Base-by-base conservation (phyloP, 2,329 filamentous ascomycete species). In the Arachnopeziza araneosa region DNA sequence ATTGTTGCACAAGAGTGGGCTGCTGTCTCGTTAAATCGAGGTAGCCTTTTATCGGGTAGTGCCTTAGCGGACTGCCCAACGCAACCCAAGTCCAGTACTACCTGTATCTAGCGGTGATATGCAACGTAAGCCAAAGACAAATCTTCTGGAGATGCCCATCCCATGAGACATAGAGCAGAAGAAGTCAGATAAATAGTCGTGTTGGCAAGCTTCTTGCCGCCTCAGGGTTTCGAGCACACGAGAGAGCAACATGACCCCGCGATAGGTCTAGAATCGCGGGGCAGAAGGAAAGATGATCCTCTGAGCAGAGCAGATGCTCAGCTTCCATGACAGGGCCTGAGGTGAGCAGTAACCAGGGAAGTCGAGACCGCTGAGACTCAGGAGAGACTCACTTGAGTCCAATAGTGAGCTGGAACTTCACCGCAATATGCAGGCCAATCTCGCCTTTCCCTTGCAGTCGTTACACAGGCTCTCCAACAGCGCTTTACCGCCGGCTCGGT, bases 261-360 rank as follows among this genome's bases (percentile, higher is more conserved):
- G 30, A n/a, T 44, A 55, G 53, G 53, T 44, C 53, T 55, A 48
- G 53, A 55, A 44, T 55, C 30, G 53, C 53, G 21, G 14, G 52
- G 52, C 52, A 54, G 53, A 55, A 44, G 26, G 21, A 30, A 30
- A 30, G 26, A 44, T 2, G 10, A 14, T 14, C 36, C 17, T 14
- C 17, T 44, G 12, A 44, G 36, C 36, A 8, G 36, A 44, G 36
- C 36, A 44, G 36, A 19, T 44, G 26, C 26, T 30, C 26, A 44
- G 12, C 6, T 44, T 14, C 36, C 6, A 44, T 7, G 36, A 19
- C 36, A 5, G 36, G 22, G 24, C 2, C 14, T 30, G 26, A 30
- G 26, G 36, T 17, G 36, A 44, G 12, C 12, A 19, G 12, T 17
- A 17, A 44, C 17, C 17, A 44, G 36, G 36, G 36, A 44, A 14